A percentile compares a stretch with the other conserved stretches of the same genome.
These are phyloP conservation scores for Malus hybrid DNA, from an alignment of 331 rosid species.

Conservation along the genomic window DNA sequence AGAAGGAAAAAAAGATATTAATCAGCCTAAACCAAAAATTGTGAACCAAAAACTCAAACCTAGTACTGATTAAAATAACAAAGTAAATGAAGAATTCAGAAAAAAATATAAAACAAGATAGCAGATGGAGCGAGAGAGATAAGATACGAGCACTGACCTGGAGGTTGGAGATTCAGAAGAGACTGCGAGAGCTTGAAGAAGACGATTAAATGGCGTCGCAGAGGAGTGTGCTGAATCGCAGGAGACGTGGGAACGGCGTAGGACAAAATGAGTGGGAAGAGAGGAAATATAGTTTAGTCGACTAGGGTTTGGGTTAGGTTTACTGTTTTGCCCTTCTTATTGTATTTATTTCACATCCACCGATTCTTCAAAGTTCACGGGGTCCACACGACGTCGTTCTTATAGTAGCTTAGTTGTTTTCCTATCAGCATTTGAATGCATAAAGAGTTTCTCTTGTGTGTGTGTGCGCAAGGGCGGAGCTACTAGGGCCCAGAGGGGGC, in stretches of 20 bases:
- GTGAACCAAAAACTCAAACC: too few species aligned
- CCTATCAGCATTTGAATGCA: too few species aligned
- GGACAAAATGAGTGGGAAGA: not conserved
- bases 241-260: not conserved
- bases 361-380: too few species aligned
- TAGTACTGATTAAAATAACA: too few species aligned
- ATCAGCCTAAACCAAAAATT: too few species aligned
- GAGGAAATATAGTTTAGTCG: not conserved
- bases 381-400: too few species aligned
- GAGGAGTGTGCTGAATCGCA: not conserved
- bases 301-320: not conserved
- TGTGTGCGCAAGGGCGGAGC: too few species aligned
- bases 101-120: too few species aligned
- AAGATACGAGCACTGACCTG: not conserved
- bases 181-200: not conserved
- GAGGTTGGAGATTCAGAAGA: not conserved
- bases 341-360: not conserved
- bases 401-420: not conserved
- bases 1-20: too few species aligned
- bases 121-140: not conserved
- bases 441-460: not conserved
- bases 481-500: too few species aligned
- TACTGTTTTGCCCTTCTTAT: not conserved
- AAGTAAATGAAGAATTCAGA: too few species aligned
- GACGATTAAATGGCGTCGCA: not conserved